Evolutionary conservation across 192 early-diverging fungal genomes (phyloP).

Genomic region (Backusella tuberculispora): DNA sequence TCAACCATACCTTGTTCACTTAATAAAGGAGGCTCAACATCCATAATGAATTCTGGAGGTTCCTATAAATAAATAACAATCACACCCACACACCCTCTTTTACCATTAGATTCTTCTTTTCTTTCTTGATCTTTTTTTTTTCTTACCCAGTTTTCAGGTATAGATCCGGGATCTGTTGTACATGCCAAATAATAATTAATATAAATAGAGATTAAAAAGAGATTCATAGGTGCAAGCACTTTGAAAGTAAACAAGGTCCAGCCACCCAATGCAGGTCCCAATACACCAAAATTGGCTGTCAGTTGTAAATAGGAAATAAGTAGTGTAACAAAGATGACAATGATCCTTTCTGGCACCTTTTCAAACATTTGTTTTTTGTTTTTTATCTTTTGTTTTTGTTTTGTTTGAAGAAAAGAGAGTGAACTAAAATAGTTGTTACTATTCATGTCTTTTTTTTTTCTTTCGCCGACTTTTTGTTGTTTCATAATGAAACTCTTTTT

Average conservation of each 20-base stretch:
- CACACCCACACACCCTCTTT: no score
- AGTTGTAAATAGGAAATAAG: slow-evolving; percentile 14
- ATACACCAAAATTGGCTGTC: slow-evolving; percentile 10
- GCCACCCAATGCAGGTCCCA: slow-evolving; percentile 22
- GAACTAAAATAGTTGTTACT: neutral
- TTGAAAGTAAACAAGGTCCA: slow-evolving; percentile 14
- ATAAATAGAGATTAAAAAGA: slow-evolving; percentile 68
- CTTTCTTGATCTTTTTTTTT: neutral
- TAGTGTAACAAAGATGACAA: slow-evolving; percentile 8
- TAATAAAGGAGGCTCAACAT: neutral
- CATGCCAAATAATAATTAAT: slow-evolving; percentile 86
- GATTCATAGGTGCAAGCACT: slow-evolving; percentile 71
- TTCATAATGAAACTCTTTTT: slow-evolving; percentile 3
- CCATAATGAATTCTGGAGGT: slow-evolving; percentile 17
- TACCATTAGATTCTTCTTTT: neutral
- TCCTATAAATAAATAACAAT: no score
- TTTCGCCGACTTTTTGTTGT: neutral
- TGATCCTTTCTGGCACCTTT: neutral
- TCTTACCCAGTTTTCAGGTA: slow-evolving; percentile 57
- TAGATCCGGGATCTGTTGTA: slow-evolving; percentile 72
- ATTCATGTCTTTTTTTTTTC: neutral
- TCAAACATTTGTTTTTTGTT: neutral
- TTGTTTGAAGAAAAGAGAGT: neutral
- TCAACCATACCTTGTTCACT: slow-evolving; percentile 58
- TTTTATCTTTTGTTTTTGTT: no score